Conservation (phyloP, 75 land plant species). For the Chamaecyparis obtusa region DNA sequence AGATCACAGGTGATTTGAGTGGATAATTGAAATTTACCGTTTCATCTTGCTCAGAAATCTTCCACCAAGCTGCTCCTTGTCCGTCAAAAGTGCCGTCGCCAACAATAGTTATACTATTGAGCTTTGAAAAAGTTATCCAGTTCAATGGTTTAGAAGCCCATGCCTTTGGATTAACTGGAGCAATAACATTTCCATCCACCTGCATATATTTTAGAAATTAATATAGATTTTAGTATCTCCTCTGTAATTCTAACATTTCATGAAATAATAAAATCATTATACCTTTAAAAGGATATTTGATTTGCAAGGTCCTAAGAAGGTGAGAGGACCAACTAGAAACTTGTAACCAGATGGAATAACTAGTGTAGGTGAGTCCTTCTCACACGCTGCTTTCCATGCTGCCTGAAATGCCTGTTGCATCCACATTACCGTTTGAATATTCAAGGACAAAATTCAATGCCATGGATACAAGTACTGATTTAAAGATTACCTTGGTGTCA, state of each 20-base stretch:
- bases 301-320: constrained; percentile 69
- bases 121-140: constrained; percentile 69
- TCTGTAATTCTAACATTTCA: too few relatives aligned
- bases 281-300: constrained; percentile 50
- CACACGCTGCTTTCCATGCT: constrained; percentile 73
- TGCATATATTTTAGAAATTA: background rate
- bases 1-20: too few relatives aligned
- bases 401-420: constrained; percentile 54
- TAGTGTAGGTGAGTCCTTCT: constrained; percentile 29
- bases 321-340: constrained; percentile 53
- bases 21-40: background rate
- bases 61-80: constrained; percentile 59
- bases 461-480: background rate
- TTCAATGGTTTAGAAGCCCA: constrained; percentile 34
- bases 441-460: background rate
- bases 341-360: constrained; percentile 46
- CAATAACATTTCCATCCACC: background rate
- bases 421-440: background rate
- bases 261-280: background rate
- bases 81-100: constrained; percentile 66
- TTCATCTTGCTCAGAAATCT: background rate
- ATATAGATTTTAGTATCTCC: background rate
- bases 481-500: constrained; percentile 39
- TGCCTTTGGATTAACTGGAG: constrained; percentile 12
- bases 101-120: constrained; percentile 48